Evolutionary conservation across 768 basidiomycete species (phyloP).

Genomic region (Mycena belliarum): DNA sequence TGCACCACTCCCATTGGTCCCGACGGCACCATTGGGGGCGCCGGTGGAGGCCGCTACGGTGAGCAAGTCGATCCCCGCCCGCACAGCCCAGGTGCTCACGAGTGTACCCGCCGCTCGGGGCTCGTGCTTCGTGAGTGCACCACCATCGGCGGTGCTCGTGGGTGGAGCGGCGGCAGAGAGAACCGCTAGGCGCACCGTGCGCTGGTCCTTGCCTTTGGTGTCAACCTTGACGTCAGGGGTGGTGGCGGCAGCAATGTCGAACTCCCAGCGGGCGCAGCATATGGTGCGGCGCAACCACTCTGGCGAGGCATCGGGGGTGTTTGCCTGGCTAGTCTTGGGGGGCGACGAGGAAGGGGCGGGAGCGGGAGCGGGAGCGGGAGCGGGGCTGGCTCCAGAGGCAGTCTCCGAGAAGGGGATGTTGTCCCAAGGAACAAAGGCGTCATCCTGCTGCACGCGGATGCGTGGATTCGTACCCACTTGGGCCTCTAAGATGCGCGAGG

Average conservation of each 20-base stretch:
- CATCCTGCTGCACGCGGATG: constrained; percentile 79
- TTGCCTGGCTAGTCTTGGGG: constrained; percentile 16
- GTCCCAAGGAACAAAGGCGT: constrained; percentile 85
- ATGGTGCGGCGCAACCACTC: constrained; percentile 87
- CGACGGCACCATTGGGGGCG: not conserved
- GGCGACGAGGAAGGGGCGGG: constrained; percentile 14
- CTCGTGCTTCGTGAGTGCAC: constrained; percentile 59
- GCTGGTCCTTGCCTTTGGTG: constrained; percentile 21
- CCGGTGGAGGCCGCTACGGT: constrained; percentile 46
- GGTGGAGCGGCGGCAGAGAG: constrained; percentile 27
- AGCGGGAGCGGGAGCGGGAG: constrained; percentile 10
- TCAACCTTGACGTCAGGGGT: not conserved
- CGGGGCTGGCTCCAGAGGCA: no score
- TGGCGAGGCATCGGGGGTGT: constrained; percentile 48
- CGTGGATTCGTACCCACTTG: constrained; percentile 83
- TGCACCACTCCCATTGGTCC: not conserved
- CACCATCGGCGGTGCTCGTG: constrained; percentile 69
- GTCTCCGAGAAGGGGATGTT: constrained; percentile 48
- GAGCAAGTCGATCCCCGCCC: constrained; percentile 58
- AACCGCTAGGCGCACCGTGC: constrained; percentile 31
- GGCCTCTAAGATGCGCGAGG: constrained; percentile 88
- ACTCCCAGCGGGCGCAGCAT: constrained; percentile 80
- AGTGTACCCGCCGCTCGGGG: constrained; percentile 65
- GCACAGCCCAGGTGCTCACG: constrained; percentile 66
- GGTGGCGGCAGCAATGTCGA: constrained; percentile 47